These are phyloP conservation scores for Amanita fuliginea DNA, from an alignment of 768 basidiomycete genomes.

Conservation along the genomic window DNA sequence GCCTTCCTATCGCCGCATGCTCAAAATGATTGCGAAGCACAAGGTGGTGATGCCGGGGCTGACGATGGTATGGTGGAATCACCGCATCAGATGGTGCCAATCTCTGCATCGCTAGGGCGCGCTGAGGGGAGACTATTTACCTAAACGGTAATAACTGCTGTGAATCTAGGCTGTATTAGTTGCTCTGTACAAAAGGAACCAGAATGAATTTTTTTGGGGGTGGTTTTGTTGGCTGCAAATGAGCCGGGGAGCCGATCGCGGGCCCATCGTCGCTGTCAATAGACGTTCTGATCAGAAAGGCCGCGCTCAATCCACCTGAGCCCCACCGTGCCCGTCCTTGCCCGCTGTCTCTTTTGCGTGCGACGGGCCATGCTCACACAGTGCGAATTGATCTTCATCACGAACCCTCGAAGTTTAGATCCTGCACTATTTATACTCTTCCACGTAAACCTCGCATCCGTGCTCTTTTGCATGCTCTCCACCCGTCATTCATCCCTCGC, in stretches of 20 bases:
- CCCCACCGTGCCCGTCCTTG: background rate
- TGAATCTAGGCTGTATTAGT: too few relatives aligned
- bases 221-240: background rate
- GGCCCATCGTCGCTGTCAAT: background rate
- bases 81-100: conserved; percentile 21
- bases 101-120: conserved; percentile 12
- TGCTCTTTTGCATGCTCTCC: background rate
- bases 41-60: background rate
- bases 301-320: background rate
- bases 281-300: conserved; percentile 7
- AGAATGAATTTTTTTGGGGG: too few relatives aligned
- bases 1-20: conserved; percentile 36
- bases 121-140: too few relatives aligned
- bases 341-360: background rate
- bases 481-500: background rate
- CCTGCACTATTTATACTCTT: background rate
- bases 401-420: conserved; percentile 2
- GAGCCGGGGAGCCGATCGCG: conserved; percentile 2
- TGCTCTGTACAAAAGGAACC: background rate
- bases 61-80: conserved; percentile 34
- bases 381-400: conserved; percentile 2
- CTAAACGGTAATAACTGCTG: too few relatives aligned
- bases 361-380: background rate
- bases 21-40: conserved; percentile 21
- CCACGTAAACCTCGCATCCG: conserved; percentile 1